Conservation (phyloP, 2,329 filamentous ascomycete genomes). For the Fusarium longipes region DNA sequence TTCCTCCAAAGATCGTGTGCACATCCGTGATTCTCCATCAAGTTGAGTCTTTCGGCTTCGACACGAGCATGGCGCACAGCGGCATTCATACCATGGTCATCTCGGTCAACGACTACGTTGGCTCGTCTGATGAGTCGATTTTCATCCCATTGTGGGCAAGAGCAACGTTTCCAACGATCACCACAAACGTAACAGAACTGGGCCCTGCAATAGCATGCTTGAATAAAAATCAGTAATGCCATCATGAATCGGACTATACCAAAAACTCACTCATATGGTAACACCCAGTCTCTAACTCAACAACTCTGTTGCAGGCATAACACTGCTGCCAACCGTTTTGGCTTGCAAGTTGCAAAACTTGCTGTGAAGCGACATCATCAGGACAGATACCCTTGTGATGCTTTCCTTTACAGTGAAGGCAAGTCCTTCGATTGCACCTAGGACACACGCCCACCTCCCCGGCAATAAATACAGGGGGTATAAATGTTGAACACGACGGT, state of each 20-base stretch:
- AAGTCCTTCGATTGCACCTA: slow-evolving; percentile 59
- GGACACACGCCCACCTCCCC: slow-evolving; percentile 55
- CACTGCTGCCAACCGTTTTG: slow-evolving; percentile 64
- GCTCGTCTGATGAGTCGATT: neutral
- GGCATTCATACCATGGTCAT: neutral
- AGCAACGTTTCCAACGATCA: slow-evolving; percentile 54
- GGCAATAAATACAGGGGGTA: slow-evolving; percentile 50
- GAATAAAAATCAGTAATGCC: neutral
- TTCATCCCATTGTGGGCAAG: slow-evolving; percentile 55
- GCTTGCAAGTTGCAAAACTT: slow-evolving; percentile 55
- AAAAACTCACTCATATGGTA: slow-evolving; percentile 65
- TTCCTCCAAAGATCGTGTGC: slow-evolving; percentile 52
- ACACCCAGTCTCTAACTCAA: slow-evolving; percentile 63
- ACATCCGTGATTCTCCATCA: slow-evolving; percentile 55
- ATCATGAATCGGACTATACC: neutral
- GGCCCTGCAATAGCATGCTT: slow-evolving; percentile 58
- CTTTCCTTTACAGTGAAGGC: slow-evolving; percentile 60
- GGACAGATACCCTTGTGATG: slow-evolving; percentile 62
- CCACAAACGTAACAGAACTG: slow-evolving; percentile 65
- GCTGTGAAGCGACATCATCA: slow-evolving; percentile 53
- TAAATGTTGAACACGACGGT: slow-evolving; percentile 59
- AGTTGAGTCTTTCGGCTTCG: neutral
- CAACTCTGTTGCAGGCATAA: slow-evolving; percentile 55
- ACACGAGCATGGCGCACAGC: neutral
- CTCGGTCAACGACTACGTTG: neutral